Percentiles rank a stretch among this genome's conserved stretches.
Evolutionary conservation across 352 stramenopile genomes (phyloP).

Genomic region (Pythium graminicola): DNA sequence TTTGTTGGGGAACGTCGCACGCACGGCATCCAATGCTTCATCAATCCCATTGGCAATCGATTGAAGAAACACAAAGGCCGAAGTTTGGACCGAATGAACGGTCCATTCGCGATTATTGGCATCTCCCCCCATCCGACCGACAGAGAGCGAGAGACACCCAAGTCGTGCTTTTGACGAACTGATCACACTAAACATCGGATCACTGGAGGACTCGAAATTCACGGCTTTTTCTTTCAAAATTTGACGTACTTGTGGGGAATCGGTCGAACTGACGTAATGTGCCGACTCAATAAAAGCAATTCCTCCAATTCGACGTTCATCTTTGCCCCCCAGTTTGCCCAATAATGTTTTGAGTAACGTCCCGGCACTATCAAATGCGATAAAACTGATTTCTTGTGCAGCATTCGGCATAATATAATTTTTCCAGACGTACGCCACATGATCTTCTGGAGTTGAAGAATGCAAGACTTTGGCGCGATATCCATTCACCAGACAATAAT

Average conservation of each 20-base stretch:
- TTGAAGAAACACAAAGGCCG: slow-evolving; percentile 82
- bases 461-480: slow-evolving; percentile 79
- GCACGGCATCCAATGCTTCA: slow-evolving; percentile 66
- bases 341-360: slow-evolving; percentile 70
- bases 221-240: slow-evolving; percentile 64
- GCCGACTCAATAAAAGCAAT: slow-evolving; percentile 84
- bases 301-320: slow-evolving; percentile 58
- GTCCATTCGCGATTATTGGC: slow-evolving; percentile 74
- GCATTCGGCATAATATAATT: slow-evolving; percentile 80
- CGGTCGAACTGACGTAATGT: slow-evolving; percentile 58
- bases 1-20: slow-evolving; percentile 83
- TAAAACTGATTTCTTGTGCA: slow-evolving; percentile 80
- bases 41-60: slow-evolving; percentile 69
- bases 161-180: slow-evolving; percentile 61
- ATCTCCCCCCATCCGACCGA: slow-evolving; percentile 63
- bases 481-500: slow-evolving; percentile 70
- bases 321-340: slow-evolving; percentile 42
- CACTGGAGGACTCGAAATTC: slow-evolving; percentile 77
- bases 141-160: slow-evolving; percentile 69
- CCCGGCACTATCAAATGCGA: slow-evolving; percentile 65
- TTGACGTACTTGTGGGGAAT: slow-evolving; percentile 42
- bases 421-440: slow-evolving; percentile 81
- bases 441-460: slow-evolving; percentile 64
- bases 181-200: slow-evolving; percentile 83
- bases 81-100: slow-evolving; percentile 81